Percentiles rank a stretch among this genome's conserved stretches.
Conservation (phyloP, 768 basidiomycete species). For the Podaxis rugospora region DNA sequence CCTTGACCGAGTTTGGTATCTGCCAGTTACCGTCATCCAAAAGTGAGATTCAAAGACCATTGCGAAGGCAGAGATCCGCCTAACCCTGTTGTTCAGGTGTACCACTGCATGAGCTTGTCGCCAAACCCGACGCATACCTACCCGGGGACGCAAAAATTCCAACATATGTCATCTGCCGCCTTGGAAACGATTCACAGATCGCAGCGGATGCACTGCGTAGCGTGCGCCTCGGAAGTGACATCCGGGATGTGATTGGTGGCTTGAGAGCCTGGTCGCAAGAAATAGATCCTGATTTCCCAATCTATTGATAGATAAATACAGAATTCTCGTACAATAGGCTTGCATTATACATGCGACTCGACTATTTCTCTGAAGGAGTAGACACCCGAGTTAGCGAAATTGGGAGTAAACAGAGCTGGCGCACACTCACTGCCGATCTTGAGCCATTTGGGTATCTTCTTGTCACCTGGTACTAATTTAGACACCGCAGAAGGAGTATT, state of each 20-base stretch:
- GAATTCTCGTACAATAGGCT: neutral
- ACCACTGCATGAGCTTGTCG: slow-evolving; percentile 61
- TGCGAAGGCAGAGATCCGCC: neutral
- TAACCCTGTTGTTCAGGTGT: slow-evolving; percentile 47
- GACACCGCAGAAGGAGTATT: slow-evolving; percentile 4
- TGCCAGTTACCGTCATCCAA: slow-evolving; percentile 71
- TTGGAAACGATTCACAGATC: slow-evolving; percentile 92
- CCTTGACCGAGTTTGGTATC: slow-evolving; percentile 79
- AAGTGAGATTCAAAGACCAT: slow-evolving; percentile 43
- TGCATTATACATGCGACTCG: slow-evolving; percentile 6
- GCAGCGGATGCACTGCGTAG: slow-evolving; percentile 64
- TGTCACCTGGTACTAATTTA: slow-evolving; percentile 24
- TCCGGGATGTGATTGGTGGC: slow-evolving; percentile 79
- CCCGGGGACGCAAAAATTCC: slow-evolving; percentile 21
- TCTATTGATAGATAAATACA: slow-evolving; percentile 49
- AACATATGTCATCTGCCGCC: slow-evolving; percentile 70
- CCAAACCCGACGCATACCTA: slow-evolving; percentile 50
- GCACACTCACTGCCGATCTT: slow-evolving; percentile 58
- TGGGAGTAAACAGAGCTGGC: neutral
- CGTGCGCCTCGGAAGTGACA: slow-evolving; percentile 22
- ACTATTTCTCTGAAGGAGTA: slow-evolving; percentile 18
- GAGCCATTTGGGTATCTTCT: slow-evolving; percentile 78
- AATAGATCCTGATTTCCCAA: slow-evolving; percentile 73
- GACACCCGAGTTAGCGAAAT: neutral
- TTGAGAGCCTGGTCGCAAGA: slow-evolving; percentile 73